Conservation (phyloP, 2,329 filamentous ascomycete genomes). For the Aureobasidium sp. region DNA sequence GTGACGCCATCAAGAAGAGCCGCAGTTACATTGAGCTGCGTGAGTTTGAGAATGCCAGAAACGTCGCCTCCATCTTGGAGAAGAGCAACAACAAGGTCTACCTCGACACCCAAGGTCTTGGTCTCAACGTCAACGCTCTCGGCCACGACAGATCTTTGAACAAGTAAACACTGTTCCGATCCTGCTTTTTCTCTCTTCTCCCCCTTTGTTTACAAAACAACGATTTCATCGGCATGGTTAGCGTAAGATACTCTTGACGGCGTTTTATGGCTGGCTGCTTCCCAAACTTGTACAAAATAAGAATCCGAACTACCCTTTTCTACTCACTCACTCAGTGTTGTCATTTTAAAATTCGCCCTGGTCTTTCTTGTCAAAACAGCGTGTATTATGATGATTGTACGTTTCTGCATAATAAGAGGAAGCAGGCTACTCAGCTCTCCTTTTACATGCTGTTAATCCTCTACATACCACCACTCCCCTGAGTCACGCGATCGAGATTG, state of each 20-base stretch:
- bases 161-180: conserved; percentile 22
- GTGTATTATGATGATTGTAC: background rate
- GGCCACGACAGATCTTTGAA: conserved; percentile 21
- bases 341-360: background rate
- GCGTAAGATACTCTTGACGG: conserved; percentile 10
- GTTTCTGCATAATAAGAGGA: background rate
- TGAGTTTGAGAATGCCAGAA: conserved; percentile 92
- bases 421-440: too few relatives aligned
- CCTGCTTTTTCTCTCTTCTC: background rate
- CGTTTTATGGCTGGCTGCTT: conserved; percentile 11
- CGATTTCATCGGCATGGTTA: conserved; percentile 6
- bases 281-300: conserved; percentile 6
- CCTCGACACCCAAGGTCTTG: conserved; percentile 82
- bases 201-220: background rate
- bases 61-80: conserved; percentile 81
- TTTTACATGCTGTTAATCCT: background rate
- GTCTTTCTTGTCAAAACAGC: background rate
- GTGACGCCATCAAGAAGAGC: conserved; percentile 99
- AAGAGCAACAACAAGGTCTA: conserved; percentile 90
- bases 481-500: conserved; percentile 52
- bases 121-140: conserved; percentile 65
- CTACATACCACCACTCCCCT: conserved; percentile 7
- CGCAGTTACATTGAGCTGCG: conserved; percentile 93
- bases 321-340: background rate
- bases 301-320: background rate